These are phyloP conservation scores for Alternaria viburni DNA, from an alignment of 2,329 filamentous ascomycete genomes.

Conservation along the genomic window DNA sequence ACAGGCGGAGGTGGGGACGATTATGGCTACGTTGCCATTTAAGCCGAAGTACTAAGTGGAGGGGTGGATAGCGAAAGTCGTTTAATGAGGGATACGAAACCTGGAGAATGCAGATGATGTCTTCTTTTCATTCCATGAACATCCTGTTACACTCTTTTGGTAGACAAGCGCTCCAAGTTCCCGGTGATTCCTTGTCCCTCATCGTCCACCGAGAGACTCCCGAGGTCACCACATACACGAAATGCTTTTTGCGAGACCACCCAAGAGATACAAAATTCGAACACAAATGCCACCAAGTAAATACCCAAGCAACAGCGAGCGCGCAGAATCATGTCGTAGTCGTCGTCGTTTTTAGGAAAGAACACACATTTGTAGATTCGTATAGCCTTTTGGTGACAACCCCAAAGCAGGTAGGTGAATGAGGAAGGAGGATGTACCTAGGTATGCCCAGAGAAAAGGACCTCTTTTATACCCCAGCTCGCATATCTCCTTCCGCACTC, in stretches of 20 bases:
- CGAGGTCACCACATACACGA: too few relatives aligned
- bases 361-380: too few relatives aligned
- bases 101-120: not conserved
- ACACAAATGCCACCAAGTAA: not conserved
- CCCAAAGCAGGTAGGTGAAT: too few relatives aligned
- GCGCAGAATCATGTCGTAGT: not conserved
- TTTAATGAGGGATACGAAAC: not conserved
- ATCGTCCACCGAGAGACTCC: not conserved
- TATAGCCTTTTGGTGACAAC: too few relatives aligned
- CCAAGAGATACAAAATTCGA: not conserved
- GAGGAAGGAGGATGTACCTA: too few relatives aligned
- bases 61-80: not conserved
- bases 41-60: constrained; percentile 51
- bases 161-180: not conserved
- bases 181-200: not conserved
- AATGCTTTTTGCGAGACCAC: too few relatives aligned
- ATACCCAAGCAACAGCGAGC: not conserved
- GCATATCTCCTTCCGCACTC: too few relatives aligned
- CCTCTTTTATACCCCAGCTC: too few relatives aligned
- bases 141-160: not conserved
- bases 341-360: not conserved
- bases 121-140: not conserved
- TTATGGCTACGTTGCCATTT: constrained; percentile 57
- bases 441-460: too few relatives aligned
- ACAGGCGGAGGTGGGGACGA: constrained; percentile 49